A percentile compares a stretch with the other conserved stretches of the same genome.
Conservation (phyloP, 768 basidiomycete species). For the Amanita pseudoporphyria region DNA sequence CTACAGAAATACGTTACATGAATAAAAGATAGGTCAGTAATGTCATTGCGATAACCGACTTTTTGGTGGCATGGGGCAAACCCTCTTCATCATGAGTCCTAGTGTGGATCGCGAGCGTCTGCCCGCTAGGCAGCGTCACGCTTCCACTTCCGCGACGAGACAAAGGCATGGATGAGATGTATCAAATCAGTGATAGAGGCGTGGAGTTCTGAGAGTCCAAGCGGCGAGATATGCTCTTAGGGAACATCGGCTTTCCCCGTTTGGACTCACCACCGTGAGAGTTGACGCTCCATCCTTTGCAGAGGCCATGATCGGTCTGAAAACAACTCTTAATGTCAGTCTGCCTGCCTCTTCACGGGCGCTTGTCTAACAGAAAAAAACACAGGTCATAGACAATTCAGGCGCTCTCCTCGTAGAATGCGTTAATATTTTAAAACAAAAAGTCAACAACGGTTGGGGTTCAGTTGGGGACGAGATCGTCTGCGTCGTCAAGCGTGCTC, state of each 20-base stretch:
- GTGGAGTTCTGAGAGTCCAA: neutral
- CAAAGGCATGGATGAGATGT: constrained; percentile 37
- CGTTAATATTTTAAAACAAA: constrained; percentile 92
- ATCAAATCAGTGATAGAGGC: constrained; percentile 6
- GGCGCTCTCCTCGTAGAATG: constrained; percentile 92
- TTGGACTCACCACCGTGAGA: constrained; percentile 8
- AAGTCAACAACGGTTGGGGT: constrained; percentile 93
- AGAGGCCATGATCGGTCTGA: constrained; percentile 83
- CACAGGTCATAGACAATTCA: constrained; percentile 92
- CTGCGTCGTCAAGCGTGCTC: constrained; percentile 87
- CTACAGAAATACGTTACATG: constrained; percentile 25
- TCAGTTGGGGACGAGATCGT: constrained; percentile 93
- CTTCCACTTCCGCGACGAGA: constrained; percentile 77
- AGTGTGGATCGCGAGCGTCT: constrained; percentile 79
- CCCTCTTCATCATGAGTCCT: constrained; percentile 81
- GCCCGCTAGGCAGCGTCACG: constrained; percentile 61
- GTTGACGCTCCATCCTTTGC: constrained; percentile 6
- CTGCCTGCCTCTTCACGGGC: neutral
- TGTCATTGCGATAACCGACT: constrained; percentile 27
- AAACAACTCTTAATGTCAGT: constrained; percentile 74
- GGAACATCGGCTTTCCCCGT: constrained; percentile 7
- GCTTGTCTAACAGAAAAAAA: neutral
- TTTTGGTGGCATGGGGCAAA: constrained; percentile 92
- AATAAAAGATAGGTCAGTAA: constrained; percentile 17
- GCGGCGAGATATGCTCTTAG: neutral